Evolutionary conservation across 2,329 filamentous ascomycete species (phyloP), one percentile per base, ranked within the genome.

Genomic region (Aspergillus japonicus): DNA sequence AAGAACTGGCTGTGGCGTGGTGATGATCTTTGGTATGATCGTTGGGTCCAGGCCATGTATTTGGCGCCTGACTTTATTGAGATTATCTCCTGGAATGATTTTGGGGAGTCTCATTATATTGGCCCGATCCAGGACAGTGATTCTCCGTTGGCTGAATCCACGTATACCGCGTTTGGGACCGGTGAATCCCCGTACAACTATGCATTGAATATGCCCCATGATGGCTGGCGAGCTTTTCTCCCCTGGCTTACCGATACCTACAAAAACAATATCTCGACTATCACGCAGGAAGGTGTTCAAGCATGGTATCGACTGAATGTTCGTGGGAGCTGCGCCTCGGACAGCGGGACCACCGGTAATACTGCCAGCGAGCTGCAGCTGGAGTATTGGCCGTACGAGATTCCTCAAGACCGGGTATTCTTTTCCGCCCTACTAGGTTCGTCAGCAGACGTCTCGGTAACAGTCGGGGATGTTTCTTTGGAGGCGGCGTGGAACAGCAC

Each of bases 1-100:
- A 88, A 87, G 73, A 85, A 86, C 69, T 88, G 85, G 85, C 75
- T 87, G 2, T 89, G 83, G 78, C 78, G 80, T 33, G 82, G 83
- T 6, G 85, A 88, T 60, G 75, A 81, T 54, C 73, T 88, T 5
- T 89, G 86, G 85, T 81, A 78, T 58, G 74, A 85, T 54, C 81
- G 85, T 3, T 88, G 85, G 85, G 71, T 79, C 48, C 77, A 86
- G 58, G 78, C 82, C 1, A 66, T 85, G 24, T 72, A 78, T 1
- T 64, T 85, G 0, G 68, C 78, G 56, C 83, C 85, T 0, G 76
- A 81, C 14, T 82, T 81, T 48, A 78, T 86, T 42, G 76, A 82
- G 69, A 83, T 86, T 56, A 79, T 85, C 42, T 82, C 83, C 5
- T 86, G 83, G 83, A 86, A 86, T 63, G 85, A 87, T 68, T 87